A percentile compares a stretch with the other conserved stretches of the same genome.
These are phyloP conservation scores for Oxytropis ochrocephala DNA, from an alignment of 306 rosid genomes.

Conservation along the genomic window DNA sequence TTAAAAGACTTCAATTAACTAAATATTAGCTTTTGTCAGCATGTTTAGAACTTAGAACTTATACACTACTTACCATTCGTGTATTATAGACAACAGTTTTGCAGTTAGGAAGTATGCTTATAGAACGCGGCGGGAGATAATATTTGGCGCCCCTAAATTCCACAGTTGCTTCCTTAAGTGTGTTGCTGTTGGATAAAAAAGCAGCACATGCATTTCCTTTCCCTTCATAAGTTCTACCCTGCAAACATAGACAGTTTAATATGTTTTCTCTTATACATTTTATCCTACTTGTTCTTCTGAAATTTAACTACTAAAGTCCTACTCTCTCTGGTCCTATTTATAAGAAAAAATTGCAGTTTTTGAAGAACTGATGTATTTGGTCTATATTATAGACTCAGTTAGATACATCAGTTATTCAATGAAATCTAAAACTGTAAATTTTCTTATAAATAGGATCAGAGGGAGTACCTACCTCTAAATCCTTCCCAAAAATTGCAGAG, in stretches of 20 bases:
- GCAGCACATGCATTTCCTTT: neutral
- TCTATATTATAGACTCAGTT: no score
- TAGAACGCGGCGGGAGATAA: neutral
- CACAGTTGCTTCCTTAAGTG: neutral
- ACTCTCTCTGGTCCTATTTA: neutral
- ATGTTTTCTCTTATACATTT: neutral
- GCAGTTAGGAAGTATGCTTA: constrained; percentile 11
- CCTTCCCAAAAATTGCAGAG: neutral
- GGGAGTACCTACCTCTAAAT: neutral
- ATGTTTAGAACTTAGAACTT: neutral
- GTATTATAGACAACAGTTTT: constrained; percentile 11
- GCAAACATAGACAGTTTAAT: neutral
- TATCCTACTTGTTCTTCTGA: neutral
- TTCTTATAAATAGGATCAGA: no score
- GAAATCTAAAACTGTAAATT: no score
- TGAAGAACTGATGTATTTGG: no score
- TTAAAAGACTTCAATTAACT: neutral
- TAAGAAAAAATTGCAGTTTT: no score
- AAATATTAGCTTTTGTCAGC: neutral
- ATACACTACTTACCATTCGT: neutral
- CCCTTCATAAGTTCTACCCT: neutral
- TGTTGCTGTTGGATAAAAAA: constrained; percentile 1
- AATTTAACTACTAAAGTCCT: neutral
- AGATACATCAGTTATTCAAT: no score
- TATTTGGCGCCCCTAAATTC: constrained; percentile 6